Base-by-base conservation (phyloP, 257 asterid species). In the Fraxinus pennsylvanica region DNA sequence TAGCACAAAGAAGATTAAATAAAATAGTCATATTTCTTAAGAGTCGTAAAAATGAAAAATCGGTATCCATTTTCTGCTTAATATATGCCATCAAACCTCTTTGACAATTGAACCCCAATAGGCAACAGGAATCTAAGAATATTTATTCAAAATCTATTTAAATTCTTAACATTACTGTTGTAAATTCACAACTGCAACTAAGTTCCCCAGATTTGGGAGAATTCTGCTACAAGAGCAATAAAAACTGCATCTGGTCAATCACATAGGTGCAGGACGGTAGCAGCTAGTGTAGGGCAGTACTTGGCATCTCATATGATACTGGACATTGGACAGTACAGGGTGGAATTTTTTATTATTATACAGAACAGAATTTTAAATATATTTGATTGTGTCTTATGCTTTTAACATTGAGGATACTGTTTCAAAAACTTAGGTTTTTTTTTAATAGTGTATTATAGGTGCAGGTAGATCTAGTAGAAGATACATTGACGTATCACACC, bases 21-120 rank as follows among this genome's bases (percentile, higher is more conserved):
- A 17, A 54, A 54, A 54, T 17, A 17, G 27, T 54, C 32, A 7
- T 30, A 33, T 59, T 39, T 38, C 73, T n/a, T 25, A n/a, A 21
- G 22, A n/a, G 3, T 35, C 74, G 67, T 39, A 36, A 69, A 36
- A 63, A 70, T 59, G 74, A 30, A 71, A 71, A 59, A 65, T 7
- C 1, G 52, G 22, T 43, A 30, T 27, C 39, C 57, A n/a, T 65
- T n/a, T 27, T 4, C 29, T n/a, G 10, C 66, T 32, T 43, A 43
- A 43, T 10, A 9, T 10, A 43, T 43, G 50, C 50, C 15, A 43
- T 43, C 69, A 52, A 79, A 17, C 25, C 54, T 66, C 14, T 21
- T 14, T n/a, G 35, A 30, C 68, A 74, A 59, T 73, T 21, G 30
- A 47, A 52, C 57, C 74, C 69, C 29, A 43, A 9, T 10, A 43